These are phyloP conservation scores for Asterochloris sp. DNA, from an alignment of 139 green algal genomes.

Conservation along the genomic window DNA sequence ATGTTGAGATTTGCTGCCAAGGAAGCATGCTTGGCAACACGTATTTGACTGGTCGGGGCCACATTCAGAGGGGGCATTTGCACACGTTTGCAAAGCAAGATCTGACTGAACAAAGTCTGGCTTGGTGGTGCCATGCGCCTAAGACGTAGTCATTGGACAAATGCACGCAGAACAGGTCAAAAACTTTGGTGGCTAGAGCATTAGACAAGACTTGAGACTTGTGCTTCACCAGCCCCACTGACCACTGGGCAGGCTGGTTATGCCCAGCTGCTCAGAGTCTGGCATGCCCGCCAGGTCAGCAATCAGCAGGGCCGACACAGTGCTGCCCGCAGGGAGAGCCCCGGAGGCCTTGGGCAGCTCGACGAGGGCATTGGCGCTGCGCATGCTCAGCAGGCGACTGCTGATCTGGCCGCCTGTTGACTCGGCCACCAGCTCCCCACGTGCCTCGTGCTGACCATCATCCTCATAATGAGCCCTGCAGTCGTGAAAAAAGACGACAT, in stretches of 20 bases:
- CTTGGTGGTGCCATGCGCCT: too few relatives aligned
- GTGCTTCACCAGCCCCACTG: too few relatives aligned
- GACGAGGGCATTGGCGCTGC: constrained; percentile 66
- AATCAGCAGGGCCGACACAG: constrained; percentile 72
- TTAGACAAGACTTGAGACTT: too few relatives aligned
- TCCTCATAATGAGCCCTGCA: constrained; percentile 16
- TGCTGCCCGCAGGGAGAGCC: constrained; percentile 43
- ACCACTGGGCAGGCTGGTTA: background rate
- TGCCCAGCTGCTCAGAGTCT: constrained; percentile 1
- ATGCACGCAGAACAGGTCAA: too few relatives aligned
- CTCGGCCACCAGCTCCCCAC: constrained; percentile 51
- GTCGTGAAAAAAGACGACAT: background rate
- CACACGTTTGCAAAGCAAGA: too few relatives aligned
- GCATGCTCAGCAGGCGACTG: constrained; percentile 81
- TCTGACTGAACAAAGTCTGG: too few relatives aligned
- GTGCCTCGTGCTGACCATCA: background rate
- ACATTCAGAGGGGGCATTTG: too few relatives aligned
- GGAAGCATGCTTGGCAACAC: too few relatives aligned
- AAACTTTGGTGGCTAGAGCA: too few relatives aligned
- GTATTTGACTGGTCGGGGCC: too few relatives aligned
- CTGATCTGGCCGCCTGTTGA: constrained; percentile 94
- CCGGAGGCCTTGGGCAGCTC: constrained; percentile 57
- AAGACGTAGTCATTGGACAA: too few relatives aligned
- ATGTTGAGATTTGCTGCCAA: too few relatives aligned
- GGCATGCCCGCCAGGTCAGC: constrained; percentile 47